Evolutionary conservation across 2,329 filamentous ascomycete genomes (phyloP).

Genomic region (Curvularia spicifera): DNA sequence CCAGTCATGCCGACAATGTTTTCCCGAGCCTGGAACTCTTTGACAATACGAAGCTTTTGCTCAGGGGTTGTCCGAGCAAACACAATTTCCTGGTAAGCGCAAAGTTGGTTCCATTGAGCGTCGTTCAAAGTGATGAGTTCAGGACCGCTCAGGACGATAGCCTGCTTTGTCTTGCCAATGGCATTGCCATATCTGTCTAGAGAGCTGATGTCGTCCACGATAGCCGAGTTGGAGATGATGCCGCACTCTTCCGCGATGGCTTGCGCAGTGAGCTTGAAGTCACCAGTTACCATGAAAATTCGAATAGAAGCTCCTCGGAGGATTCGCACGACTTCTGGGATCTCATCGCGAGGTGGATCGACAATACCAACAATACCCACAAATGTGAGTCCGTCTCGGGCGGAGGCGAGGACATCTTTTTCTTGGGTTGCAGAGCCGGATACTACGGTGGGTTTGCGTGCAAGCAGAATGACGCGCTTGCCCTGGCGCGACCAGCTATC

Average conservation of each 20-base stretch:
- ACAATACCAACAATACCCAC: conserved; percentile 65
- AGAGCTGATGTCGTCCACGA: conserved; percentile 61
- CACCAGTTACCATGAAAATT: conserved; percentile 84
- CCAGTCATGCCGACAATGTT: conserved; percentile 62
- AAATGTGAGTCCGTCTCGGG: conserved; percentile 58
- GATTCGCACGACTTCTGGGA: conserved; percentile 64
- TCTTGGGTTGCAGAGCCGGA: conserved; percentile 60
- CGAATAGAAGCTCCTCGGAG: conserved; percentile 73
- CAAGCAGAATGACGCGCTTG: conserved; percentile 71
- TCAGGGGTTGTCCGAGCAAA: conserved; percentile 76
- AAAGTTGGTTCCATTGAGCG: conserved; percentile 71
- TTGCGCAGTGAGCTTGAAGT: conserved; percentile 75
- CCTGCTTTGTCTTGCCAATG: conserved; percentile 25
- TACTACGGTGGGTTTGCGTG: conserved; percentile 62
- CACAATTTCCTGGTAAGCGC: conserved; percentile 72
- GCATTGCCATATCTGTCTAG: conserved; percentile 52
- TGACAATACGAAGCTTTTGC: conserved; percentile 81
- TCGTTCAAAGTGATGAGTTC: conserved; percentile 70
- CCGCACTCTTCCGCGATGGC: conserved; percentile 76
- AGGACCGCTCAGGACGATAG: conserved; percentile 45
- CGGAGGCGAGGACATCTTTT: conserved; percentile 62
- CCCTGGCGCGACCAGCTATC: conserved; percentile 72
- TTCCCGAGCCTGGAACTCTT: conserved; percentile 69
- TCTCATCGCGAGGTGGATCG: conserved; percentile 66
- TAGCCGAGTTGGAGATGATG: conserved; percentile 64